Evolutionary conservation across 2,329 filamentous ascomycete genomes (phyloP).

Genomic region (Ascosphaera apis): DNA sequence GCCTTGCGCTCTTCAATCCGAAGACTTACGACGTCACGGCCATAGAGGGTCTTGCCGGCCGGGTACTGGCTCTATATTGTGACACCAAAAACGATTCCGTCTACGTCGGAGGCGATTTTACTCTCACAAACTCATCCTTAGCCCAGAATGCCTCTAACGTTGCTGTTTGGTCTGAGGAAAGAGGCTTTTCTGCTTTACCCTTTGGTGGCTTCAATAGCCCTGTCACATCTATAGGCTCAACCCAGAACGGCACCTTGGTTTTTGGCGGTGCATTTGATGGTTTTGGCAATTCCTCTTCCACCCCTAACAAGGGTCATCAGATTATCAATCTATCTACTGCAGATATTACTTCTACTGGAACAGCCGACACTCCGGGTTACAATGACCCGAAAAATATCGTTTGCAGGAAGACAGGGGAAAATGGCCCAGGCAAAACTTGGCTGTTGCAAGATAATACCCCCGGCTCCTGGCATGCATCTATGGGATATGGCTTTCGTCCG

Average conservation of each 20-base stretch:
- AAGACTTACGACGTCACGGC: conserved; percentile 45
- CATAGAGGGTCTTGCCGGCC: conserved; percentile 60
- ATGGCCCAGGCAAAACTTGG: conserved; percentile 60
- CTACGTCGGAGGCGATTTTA: conserved; percentile 73
- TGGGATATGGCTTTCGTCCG: conserved; percentile 65
- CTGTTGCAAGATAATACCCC: conserved; percentile 49
- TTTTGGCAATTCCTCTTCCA: conserved; percentile 50
- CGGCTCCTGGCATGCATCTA: conserved; percentile 61
- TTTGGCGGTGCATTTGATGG: conserved; percentile 84
- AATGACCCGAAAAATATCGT: conserved; percentile 58
- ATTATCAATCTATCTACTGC: conserved; percentile 67
- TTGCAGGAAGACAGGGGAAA: conserved; percentile 47
- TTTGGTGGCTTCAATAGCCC: conserved; percentile 92
- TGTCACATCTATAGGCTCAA: conserved; percentile 63
- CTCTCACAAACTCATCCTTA: conserved; percentile 9
- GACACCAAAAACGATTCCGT: conserved; percentile 56
- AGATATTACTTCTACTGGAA: conserved; percentile 41
- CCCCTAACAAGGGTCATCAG: conserved; percentile 46
- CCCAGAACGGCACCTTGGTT: conserved; percentile 60
- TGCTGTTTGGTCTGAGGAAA: conserved; percentile 36
- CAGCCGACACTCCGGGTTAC: conserved; percentile 40
- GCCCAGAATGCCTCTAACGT: neutral
- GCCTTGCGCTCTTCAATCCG: conserved; percentile 61
- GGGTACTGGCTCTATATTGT: conserved; percentile 63
- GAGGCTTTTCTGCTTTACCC: conserved; percentile 56